Base-by-base conservation (phyloP, 129 eudicot species). In the Smallanthus sonchifolius region DNA sequence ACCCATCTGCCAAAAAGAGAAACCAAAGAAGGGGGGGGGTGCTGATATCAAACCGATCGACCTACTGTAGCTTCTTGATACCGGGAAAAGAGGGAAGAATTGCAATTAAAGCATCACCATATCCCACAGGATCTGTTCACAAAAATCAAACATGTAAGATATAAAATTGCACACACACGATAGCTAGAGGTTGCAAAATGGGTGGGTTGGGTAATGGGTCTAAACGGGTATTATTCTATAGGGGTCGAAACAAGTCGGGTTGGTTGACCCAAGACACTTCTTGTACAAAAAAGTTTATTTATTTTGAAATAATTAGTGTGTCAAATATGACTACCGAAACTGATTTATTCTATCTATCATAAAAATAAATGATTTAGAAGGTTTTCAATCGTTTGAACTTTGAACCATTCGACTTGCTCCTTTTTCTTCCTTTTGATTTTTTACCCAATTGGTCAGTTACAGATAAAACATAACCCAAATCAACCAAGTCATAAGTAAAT, bases 21-120 rank as follows among this genome's bases (percentile, higher is more conserved):
- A 42, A 71, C 30, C 2, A 40, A 36, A n/a, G 51, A 35, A 7
- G 43, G 70, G 38, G 28, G 37, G 37, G 43, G 17, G 37, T 4
- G 2, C 38, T 20, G 30, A 24, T 24, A 24, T 17, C 48, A 35
- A 32, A 30, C 14, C 14, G 30, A n/a, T 20, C 37, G 9, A 17
- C 51, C 82, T 71, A 72, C 83, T 80, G 84, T 67, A 90, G 91
- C 85, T 83, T 89, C 89, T 89, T 87, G 81, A 92, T 92, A 57
- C 98, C 98, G 15, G 96, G 98, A 70, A 92, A 92, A 38, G 98
- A 89, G 39, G 98, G 98, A 63, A 92, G 95, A 67, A 92, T 79
- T 59, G 95, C 95, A 24, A 92, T 83, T 24, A 92, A 86, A 77
- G 98, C 74, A 72, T 92, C 98, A 32, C 96, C 98, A 45, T 89